Evolutionary conservation across 2,329 filamentous ascomycete species (phyloP).

Genomic region (Helminthosporium solani): DNA sequence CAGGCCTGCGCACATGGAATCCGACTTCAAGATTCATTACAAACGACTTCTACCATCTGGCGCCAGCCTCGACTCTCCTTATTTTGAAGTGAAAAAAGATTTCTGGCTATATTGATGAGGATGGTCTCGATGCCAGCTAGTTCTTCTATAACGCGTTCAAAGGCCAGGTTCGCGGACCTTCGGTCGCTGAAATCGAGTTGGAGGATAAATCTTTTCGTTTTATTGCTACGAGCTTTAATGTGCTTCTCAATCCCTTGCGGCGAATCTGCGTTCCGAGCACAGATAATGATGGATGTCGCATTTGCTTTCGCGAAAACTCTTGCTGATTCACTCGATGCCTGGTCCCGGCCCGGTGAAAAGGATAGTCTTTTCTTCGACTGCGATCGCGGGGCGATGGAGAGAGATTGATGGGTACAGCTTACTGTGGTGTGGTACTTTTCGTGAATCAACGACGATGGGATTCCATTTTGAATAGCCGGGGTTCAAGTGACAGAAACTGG

Average conservation of each 20-base stretch:
- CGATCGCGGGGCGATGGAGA: background rate
- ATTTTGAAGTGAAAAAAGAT: background rate
- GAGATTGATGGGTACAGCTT: background rate
- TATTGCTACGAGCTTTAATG: constrained; percentile 1
- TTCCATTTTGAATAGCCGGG: no score
- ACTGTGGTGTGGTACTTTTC: background rate
- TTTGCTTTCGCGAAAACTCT: no score
- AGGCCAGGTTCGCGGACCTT: constrained; percentile 4
- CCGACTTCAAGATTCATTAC: constrained; percentile 1
- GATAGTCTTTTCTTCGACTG: background rate
- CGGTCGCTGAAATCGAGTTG: constrained; percentile 10
- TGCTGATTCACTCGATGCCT: no score
- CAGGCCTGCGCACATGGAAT: no score
- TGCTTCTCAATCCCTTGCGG: background rate
- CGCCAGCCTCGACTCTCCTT: background rate
- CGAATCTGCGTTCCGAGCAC: no score
- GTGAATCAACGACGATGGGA: no score
- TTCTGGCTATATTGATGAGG: background rate
- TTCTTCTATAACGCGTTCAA: constrained; percentile 2
- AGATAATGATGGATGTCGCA: no score
- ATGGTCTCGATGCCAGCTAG: constrained; percentile 4
- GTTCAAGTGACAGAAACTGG: no score
- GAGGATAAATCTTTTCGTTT: constrained; percentile 7
- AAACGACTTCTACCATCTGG: background rate
- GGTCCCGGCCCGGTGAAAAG: no score